Base-by-base conservation (phyloP, 176 grass and related monocot species). In the Elaeis guineensis region DNA sequence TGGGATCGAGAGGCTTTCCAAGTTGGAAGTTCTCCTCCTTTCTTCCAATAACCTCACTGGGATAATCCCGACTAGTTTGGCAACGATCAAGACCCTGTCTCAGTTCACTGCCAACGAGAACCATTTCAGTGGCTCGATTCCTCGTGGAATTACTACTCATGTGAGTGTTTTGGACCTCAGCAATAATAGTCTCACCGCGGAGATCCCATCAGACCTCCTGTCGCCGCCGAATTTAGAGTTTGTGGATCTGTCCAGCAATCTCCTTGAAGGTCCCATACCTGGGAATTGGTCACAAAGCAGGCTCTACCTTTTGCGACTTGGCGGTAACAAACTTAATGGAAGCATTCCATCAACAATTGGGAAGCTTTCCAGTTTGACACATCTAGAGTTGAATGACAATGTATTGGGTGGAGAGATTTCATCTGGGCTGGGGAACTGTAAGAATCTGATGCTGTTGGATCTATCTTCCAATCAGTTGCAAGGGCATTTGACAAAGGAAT, bases 331-430 rank as follows among this genome's bases (percentile, higher is more conserved):
- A 3, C 76, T 90, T 0, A 15, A 0, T 72, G 91, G 78, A 29
- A 50, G 2, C 23, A 87, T 96, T 24, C 72, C 86, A 1, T 2
- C 4, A 0, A 19, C 75, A 1, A 66, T 90, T 23, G 62, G 83
- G 48, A 1, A 69, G 11, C 53, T 55, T 5, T 44, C 4, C 2
- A 0, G 0, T 2, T 53, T 90, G 69, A 22, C 56, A 20, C 82
- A 80, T 74, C 62, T 96, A 32, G 91, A 96, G 71, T 63, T 96
- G 75, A 58, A 90, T 62, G 6, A 2, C 1, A 96, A 96, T 44
- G 8, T 61, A 0, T 69, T 96, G 57, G 7, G 0, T 3, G 77
- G 72, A 17, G 5, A 5, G 29, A 85, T 96, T 48, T 62, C 83
- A 14, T 17, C 17, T 0, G 2, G 69, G 16, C 64, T 96, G 11